Base-by-base conservation (phyloP, 805 yeast genomes). In the Millerozyma miso region DNA sequence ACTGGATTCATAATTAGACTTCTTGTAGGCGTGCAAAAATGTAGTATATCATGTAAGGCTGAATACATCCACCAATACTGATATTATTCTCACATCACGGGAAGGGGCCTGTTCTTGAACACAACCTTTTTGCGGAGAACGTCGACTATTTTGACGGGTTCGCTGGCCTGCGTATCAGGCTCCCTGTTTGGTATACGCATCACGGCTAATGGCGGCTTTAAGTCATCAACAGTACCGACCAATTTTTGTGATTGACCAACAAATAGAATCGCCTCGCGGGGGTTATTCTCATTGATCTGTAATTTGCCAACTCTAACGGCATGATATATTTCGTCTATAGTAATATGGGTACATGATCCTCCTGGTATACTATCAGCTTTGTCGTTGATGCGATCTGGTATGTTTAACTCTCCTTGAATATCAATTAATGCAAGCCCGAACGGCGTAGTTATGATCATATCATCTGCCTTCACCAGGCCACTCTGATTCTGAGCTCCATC, bases 181-280 rank as follows among this genome's bases (percentile, higher is more conserved):
- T 50, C 44, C 1, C 57, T 46, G n/a, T 49, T 41, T 0, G 72
- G 69, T 10, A 83, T 68, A 50, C 72, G 70, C 50, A 86, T 50
- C 7, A 86, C 64, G 0, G 82, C 93, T 37, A 85, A 54, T 0
- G 95, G 93, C 0, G 80, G 76, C 8, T 77, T 81, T 10, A 86
- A 55, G 15, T 75, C 69, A 32, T 76, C 81, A 2, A 85, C 55
- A 2, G 67, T 63, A 0, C 95, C 95, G 17, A 84, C 48, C 19
- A 86, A 60, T 47, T 91, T 66, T 56, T 86, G 95, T 4, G 86
- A 78, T 19, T 76, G 80, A 2, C 90, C 87, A 7, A 86, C 73
- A 46, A 67, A 80, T 39, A 86, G 56, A 0, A 83, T 78, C 0
- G 81, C 87, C 35, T 69, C 72, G 0, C 50, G 41, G 3, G 51